phyloP scores from a whole-genome alignment of 768 basidiomycete genomes.

The Phylloporus rhodoxanthus region DNA sequence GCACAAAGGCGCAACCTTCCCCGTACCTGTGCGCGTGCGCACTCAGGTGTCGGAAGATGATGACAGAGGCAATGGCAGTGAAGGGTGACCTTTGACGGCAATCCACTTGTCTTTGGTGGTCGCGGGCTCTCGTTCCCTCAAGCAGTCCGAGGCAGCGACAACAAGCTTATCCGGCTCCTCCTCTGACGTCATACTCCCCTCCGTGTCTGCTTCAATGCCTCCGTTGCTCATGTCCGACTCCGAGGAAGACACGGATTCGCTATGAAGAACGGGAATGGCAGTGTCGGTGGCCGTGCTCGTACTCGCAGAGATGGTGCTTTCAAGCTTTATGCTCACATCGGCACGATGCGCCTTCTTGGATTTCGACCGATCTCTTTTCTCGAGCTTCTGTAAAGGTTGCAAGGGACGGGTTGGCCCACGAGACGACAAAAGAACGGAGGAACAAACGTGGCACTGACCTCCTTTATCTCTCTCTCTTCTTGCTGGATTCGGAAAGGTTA shows the following conservation, averaged over 20 bases:
- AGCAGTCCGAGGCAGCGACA: slow-evolving; percentile 3
- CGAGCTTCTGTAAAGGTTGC: slow-evolving; percentile 38
- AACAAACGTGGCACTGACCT: slow-evolving; percentile 28
- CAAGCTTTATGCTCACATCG: slow-evolving; percentile 29
- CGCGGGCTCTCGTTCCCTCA: slow-evolving; percentile 15
- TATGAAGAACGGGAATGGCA: slow-evolving; percentile 17
- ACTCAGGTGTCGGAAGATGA: slow-evolving; percentile 9
- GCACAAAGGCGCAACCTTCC: neutral
- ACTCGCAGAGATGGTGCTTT: slow-evolving; percentile 11
- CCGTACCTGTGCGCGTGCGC: too few species aligned
- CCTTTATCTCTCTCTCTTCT: slow-evolving; percentile 42
- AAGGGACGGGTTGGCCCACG: neutral
- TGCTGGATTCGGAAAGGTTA: slow-evolving; percentile 27
- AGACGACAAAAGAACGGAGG: neutral
- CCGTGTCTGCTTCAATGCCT: slow-evolving; percentile 64
- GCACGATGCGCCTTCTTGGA: slow-evolving; percentile 42
- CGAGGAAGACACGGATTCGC: slow-evolving; percentile 43
- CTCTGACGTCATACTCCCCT: slow-evolving; percentile 72
- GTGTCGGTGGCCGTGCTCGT: slow-evolving; percentile 11
- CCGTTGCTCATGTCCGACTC: slow-evolving; percentile 57
- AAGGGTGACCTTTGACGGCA: slow-evolving; percentile 52
- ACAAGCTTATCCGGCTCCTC: slow-evolving; percentile 48
- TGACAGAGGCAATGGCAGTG: neutral
- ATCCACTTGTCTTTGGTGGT: slow-evolving; percentile 68
- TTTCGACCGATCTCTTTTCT: slow-evolving; percentile 54